Percentiles rank a stretch among this genome's conserved stretches.
These are phyloP conservation scores for Phytopythium ostracodes DNA, from an alignment of 352 stramenopile species.

Conservation along the genomic window DNA sequence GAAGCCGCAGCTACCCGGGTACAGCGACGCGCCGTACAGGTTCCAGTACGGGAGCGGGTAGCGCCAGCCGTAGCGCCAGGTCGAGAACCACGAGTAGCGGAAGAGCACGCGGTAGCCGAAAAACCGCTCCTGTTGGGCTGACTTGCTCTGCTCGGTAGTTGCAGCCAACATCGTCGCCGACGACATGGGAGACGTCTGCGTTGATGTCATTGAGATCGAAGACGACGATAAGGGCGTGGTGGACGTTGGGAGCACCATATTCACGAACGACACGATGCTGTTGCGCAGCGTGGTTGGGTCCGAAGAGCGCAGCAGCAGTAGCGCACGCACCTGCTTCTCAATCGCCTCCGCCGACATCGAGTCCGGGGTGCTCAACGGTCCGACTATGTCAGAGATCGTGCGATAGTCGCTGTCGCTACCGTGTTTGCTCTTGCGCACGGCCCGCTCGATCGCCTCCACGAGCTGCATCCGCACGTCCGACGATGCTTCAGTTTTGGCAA, in stretches of 20 bases:
- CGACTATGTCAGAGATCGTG: background rate
- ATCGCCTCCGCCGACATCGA: background rate
- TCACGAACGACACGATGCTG: background rate
- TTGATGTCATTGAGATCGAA: background rate
- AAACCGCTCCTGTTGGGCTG: background rate
- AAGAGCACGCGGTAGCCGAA: background rate
- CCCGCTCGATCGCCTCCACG: background rate
- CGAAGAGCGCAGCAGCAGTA: background rate
- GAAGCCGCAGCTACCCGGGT: slow-evolving; percentile 16
- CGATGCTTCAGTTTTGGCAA: background rate
- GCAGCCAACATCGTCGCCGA: background rate
- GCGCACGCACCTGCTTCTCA: background rate
- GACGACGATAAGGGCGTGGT: background rate
- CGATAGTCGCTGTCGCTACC: background rate
- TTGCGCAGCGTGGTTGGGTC: background rate
- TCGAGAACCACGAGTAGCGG: background rate
- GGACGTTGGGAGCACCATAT: background rate
- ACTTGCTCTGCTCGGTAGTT: background rate
- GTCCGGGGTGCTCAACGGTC: background rate
- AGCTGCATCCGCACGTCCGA: background rate
- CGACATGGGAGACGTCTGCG: background rate
- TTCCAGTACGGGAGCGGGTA: background rate
- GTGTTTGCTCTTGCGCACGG: background rate
- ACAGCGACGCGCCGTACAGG: slow-evolving; percentile 12
- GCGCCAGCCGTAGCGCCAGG: background rate